These are phyloP conservation scores for Breviolum minutum DNA, from an alignment of 73 alveolate species.

Conservation along the genomic window DNA sequence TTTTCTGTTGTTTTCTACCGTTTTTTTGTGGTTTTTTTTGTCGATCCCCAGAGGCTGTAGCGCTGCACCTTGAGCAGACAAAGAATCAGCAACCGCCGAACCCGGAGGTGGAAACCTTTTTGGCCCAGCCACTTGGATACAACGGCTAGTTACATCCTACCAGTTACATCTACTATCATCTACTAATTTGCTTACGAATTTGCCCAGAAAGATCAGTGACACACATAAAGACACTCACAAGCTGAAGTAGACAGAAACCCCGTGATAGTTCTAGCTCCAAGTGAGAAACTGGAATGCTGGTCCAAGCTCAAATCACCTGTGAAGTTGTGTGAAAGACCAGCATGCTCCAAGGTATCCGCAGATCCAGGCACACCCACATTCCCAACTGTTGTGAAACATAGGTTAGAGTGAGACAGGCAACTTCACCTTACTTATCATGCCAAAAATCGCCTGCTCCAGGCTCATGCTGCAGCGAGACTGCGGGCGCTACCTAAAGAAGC, in stretches of 20 bases:
- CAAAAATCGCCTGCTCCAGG: background rate
- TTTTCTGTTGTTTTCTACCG: background rate
- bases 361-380: constrained; percentile 33
- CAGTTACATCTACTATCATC: too few relatives aligned
- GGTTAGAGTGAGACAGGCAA: too few relatives aligned
- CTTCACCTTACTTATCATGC: too few relatives aligned
- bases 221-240: background rate
- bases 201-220: too few relatives aligned
- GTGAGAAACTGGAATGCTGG: background rate
- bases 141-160: too few relatives aligned
- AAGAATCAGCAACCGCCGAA: constrained; percentile 92
- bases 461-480: constrained; percentile 89
- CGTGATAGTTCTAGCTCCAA: background rate
- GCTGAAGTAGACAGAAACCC: too few relatives aligned
- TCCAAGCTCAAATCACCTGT: too few relatives aligned
- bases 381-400: background rate
- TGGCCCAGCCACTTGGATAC: constrained; percentile 40
- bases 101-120: constrained; percentile 75
- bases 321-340: background rate
- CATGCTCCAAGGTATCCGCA: constrained; percentile 65
- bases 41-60: constrained; percentile 39
- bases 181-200: too few relatives aligned
- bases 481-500: constrained; percentile 95
- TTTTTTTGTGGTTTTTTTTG: background rate
- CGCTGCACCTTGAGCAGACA: constrained; percentile 79